Evolutionary conservation across 2,329 filamentous ascomycete species (phyloP).

Genomic region (Tolypocladium inflatum): DNA sequence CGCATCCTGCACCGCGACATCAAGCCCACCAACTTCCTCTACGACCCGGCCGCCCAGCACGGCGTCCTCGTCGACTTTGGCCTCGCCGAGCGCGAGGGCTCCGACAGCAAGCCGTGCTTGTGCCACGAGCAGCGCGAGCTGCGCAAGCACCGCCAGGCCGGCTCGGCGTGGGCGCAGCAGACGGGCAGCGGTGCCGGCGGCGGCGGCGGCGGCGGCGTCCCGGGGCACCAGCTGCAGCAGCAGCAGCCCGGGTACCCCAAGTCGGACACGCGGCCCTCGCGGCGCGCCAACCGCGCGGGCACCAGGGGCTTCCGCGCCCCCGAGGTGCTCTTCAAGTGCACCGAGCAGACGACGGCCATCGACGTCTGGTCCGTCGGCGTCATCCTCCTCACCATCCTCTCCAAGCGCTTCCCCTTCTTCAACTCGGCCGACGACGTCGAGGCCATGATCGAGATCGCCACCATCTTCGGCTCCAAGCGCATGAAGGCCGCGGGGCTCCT

Average conservation of each 20-base stretch:
- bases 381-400: conserved; percentile 91
- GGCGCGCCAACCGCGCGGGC: conserved; percentile 86
- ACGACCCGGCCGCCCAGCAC: conserved; percentile 68
- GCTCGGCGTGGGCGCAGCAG: conserved; percentile 46
- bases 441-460: conserved; percentile 93
- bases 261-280: conserved; percentile 76
- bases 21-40: conserved; percentile 96
- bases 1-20: conserved; percentile 90
- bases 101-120: conserved; percentile 70
- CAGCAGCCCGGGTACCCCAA: conserved; percentile 67
- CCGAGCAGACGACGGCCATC: conserved; percentile 84
- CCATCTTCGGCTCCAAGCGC: conserved; percentile 76
- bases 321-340: conserved; percentile 95
- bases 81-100: conserved; percentile 77
- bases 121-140: conserved; percentile 59
- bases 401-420: conserved; percentile 92
- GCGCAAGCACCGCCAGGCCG: conserved; percentile 50
- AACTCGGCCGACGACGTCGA: conserved; percentile 98
- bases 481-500: conserved; percentile 78
- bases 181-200: neutral
- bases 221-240: conserved; percentile 28
- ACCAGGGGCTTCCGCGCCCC: conserved; percentile 93
- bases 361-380: conserved; percentile 97
- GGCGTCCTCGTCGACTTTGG: conserved; percentile 98
- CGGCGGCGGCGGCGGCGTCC: neutral